These are phyloP conservation scores for Brassica carinata DNA, from an alignment of 345 rosid species.

Conservation along the genomic window DNA sequence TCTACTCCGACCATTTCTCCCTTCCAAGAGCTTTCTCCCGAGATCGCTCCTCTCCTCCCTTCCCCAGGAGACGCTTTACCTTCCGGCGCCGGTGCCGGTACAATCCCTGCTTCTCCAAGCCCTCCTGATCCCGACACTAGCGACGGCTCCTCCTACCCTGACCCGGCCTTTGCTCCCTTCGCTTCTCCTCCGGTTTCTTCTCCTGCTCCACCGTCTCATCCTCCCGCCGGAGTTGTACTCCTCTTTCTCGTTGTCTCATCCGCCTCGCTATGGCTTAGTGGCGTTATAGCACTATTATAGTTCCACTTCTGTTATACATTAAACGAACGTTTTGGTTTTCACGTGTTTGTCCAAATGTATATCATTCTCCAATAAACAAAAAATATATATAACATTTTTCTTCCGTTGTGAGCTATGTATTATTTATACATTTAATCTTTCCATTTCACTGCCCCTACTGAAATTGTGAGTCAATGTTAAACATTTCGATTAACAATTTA, in stretches of 20 bases:
- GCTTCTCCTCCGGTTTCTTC: conserved; percentile 52
- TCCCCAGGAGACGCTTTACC: conserved; percentile 60
- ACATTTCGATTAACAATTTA: conserved; percentile 6
- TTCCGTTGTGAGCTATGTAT: neutral
- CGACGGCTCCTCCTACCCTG: conserved; percentile 43
- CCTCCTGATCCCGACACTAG: conserved; percentile 79
- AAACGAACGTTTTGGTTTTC: conserved; percentile 22
- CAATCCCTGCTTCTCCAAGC: conserved; percentile 78
- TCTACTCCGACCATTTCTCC: conserved; percentile 48
- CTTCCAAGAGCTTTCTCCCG: conserved; percentile 64
- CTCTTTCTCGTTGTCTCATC: conserved; percentile 13
- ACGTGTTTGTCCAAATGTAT: conserved; percentile 28
- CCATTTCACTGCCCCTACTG: neutral
- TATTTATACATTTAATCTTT: neutral
- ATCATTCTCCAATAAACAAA: conserved; percentile 20
- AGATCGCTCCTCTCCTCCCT: conserved; percentile 77
- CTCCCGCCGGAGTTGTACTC: conserved; percentile 6
- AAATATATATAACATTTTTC: neutral
- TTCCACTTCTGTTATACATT: conserved; percentile 31
- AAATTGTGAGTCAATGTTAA: conserved; percentile 6
- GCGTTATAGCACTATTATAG: conserved; percentile 6
- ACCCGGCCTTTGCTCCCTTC: conserved; percentile 52
- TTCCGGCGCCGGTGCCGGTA: conserved; percentile 50
- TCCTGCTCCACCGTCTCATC: conserved; percentile 30
- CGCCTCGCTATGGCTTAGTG: conserved; percentile 30